Evolutionary conservation across 73 alveolate species (phyloP).

Genomic region (Paramecium caudatum): DNA sequence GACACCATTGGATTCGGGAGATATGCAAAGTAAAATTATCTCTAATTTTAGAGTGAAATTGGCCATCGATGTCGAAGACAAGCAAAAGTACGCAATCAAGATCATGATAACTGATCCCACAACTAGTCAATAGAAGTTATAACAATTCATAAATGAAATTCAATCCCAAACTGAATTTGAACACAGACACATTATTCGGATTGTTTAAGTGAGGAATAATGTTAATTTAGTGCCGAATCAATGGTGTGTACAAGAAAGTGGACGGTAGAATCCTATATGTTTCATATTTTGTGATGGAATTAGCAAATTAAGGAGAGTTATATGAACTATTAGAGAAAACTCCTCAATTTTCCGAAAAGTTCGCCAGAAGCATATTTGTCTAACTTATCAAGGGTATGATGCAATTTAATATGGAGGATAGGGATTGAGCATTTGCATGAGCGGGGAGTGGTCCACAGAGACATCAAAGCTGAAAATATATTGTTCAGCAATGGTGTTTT

Average conservation of each 20-base stretch:
- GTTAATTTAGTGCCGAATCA: not conserved
- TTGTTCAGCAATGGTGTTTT: conserved; percentile 42
- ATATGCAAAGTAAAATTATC: conserved; percentile 56
- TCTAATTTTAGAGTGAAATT: conserved; percentile 5
- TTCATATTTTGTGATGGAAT: conserved; percentile 62
- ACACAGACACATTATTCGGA: conserved; percentile 52
- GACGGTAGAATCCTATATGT: conserved; percentile 39
- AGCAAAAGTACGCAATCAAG: conserved; percentile 45
- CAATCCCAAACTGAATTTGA: conserved; percentile 29
- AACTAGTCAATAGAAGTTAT: not conserved
- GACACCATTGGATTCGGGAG: conserved; percentile 67
- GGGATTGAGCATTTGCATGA: conserved; percentile 70
- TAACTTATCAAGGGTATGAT: conserved; percentile 43
- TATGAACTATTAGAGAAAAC: conserved; percentile 32
- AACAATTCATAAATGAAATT: conserved; percentile 61
- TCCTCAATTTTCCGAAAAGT: conserved; percentile 46
- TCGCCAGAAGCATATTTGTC: conserved; percentile 56
- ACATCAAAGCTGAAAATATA: conserved; percentile 63
- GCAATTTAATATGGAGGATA: conserved; percentile 2
- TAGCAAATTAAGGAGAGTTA: conserved; percentile 63
- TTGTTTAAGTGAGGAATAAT: not conserved
- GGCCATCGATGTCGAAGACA: conserved; percentile 45
- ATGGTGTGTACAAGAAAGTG: conserved; percentile 28
- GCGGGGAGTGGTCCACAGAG: conserved; percentile 64
- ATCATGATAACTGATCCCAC: conserved; percentile 63